Evolutionary conservation across 2,329 filamentous ascomycete species (phyloP).

Genomic region (Thermomyces lanuginosus): DNA sequence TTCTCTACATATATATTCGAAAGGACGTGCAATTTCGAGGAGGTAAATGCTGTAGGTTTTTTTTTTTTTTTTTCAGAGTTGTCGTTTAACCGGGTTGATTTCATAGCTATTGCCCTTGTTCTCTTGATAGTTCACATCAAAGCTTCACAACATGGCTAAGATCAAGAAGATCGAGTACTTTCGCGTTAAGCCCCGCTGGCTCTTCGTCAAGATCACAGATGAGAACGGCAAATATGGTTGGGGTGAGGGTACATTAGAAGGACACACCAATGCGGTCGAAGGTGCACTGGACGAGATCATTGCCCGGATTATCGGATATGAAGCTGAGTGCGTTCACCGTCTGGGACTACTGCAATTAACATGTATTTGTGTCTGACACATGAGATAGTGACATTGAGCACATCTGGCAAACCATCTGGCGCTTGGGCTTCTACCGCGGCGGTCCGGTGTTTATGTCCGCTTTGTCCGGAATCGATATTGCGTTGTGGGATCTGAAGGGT

Average conservation of each 20-base stretch:
- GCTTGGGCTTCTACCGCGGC: conserved; percentile 58
- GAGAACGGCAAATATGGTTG: conserved; percentile 48
- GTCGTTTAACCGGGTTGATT: no score
- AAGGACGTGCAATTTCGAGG: no score
- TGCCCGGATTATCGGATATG: conserved; percentile 45
- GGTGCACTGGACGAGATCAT: conserved; percentile 54
- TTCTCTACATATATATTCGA: no score
- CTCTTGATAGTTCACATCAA: no score
- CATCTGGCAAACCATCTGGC: conserved; percentile 61
- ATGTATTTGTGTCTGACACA: conserved; percentile 2
- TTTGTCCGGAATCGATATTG: conserved; percentile 61
- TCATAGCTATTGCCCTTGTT: no score
- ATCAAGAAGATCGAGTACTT: conserved; percentile 57
- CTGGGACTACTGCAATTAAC: conserved; percentile 1
- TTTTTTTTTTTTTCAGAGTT: no score
- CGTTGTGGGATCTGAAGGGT: conserved; percentile 62
- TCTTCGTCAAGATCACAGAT: conserved; percentile 63
- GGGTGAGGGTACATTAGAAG: conserved; percentile 61
- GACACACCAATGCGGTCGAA: conserved; percentile 57
- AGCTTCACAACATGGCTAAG: conserved; percentile 38
- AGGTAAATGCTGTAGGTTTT: no score
- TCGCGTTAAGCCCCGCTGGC: conserved; percentile 56
- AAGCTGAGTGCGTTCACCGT: conserved; percentile 45
- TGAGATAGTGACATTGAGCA: conserved; percentile 53
- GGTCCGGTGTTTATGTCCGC: conserved; percentile 70